Conservation (phyloP, 169 alveolate genomes). For the Hepatocystis sp. region DNA sequence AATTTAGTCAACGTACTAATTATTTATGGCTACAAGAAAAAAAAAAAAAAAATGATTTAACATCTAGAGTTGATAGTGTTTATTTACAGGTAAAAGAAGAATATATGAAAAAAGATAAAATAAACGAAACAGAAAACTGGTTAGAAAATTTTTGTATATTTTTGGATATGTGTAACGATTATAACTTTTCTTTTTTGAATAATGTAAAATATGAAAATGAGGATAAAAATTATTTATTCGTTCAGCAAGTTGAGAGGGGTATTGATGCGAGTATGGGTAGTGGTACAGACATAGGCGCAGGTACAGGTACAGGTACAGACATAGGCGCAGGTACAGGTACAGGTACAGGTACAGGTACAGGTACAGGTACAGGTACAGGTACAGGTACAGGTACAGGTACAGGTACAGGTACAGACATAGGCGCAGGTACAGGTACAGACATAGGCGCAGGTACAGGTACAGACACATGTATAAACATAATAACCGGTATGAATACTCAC, state of each 20-base stretch:
- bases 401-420: too few relatives aligned
- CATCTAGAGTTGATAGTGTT: constrained; percentile 8
- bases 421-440: background rate
- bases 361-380: too few relatives aligned
- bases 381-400: too few relatives aligned
- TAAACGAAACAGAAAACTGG: background rate
- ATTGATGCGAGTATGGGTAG: background rate
- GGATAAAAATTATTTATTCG: constrained; percentile 19
- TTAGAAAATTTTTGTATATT: background rate
- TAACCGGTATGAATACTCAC: too few relatives aligned
- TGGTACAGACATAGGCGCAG: too few relatives aligned
- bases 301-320: too few relatives aligned
- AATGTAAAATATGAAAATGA: constrained; percentile 10
- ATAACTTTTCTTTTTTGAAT: constrained; percentile 34
- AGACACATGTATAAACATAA: too few relatives aligned
- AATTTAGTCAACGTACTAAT: background rate
- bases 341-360: too few relatives aligned
- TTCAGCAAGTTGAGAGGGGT: background rate
- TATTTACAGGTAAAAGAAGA: background rate
- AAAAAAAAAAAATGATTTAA: background rate
- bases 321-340: too few relatives aligned
- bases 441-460: too few relatives aligned
- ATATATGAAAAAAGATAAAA: background rate
- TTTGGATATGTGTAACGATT: constrained; percentile 25
- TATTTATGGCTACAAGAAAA: constrained; percentile 12